phyloP scores from a whole-genome alignment of 768 basidiomycete species.

The Dioszegia crocea region DNA sequence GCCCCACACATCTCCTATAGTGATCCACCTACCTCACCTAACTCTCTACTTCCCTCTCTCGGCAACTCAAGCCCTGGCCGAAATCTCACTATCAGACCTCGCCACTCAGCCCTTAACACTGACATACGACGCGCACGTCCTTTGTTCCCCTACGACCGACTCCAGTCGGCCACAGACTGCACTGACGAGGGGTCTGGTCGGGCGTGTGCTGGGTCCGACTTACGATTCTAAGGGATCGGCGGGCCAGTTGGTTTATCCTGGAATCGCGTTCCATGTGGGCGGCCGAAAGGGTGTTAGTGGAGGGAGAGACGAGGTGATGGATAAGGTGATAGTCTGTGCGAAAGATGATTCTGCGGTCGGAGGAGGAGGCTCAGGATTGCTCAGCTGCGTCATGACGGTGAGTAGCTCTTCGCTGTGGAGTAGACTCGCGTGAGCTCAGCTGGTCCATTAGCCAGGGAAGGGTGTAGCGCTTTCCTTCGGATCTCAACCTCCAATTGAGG shows the following conservation, averaged over 20 bases:
- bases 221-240: conserved; percentile 10
- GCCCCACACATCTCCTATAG: conserved; percentile 21
- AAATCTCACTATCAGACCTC: conserved; percentile 19
- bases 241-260: conserved; percentile 43
- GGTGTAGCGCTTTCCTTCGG: conserved; percentile 39
- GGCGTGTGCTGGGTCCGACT: conserved; percentile 42
- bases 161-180: not conserved
- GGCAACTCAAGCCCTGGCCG: conserved; percentile 27
- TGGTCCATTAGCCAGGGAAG: conserved; percentile 31
- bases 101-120: conserved; percentile 10
- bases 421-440: too few relatives aligned
- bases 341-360: conserved; percentile 19
- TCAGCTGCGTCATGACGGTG: too few relatives aligned
- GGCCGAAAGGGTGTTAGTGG: conserved; percentile 2
- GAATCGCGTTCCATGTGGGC: conserved; percentile 39
- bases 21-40: conserved; percentile 30
- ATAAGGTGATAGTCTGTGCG: conserved; percentile 15
- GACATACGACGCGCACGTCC: conserved; percentile 27
- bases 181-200: conserved; percentile 25
- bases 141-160: conserved; percentile 9
- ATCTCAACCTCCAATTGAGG: conserved; percentile 51
- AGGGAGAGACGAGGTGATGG: conserved; percentile 28
- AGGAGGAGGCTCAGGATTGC: too few relatives aligned
- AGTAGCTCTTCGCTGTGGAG: too few relatives aligned
- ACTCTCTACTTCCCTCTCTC: conserved; percentile 39